Evolutionary conservation across 805 yeast genomes (phyloP).

Genomic region (Pichia scutulata): DNA sequence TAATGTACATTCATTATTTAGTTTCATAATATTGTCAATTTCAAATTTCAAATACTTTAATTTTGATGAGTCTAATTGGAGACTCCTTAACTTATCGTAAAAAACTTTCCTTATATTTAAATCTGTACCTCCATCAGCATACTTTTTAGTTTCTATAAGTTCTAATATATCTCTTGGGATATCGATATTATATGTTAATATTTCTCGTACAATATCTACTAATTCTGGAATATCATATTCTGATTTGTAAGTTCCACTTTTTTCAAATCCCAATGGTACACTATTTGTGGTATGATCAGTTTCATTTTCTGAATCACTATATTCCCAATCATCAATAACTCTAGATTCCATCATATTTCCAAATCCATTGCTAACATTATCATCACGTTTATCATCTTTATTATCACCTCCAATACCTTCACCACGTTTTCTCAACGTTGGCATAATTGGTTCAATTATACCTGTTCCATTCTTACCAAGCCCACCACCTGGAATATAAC

Average conservation of each 20-base stretch:
- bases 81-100: slow-evolving; percentile 9
- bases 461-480: slow-evolving; percentile 72
- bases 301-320: slow-evolving; percentile 22
- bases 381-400: slow-evolving; percentile 31
- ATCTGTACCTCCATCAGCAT: slow-evolving; percentile 2
- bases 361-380: not conserved
- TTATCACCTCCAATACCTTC: slow-evolving; percentile 66
- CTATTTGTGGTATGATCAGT: not conserved
- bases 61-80: slow-evolving; percentile 9
- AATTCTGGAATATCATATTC: slow-evolving; percentile 24
- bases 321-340: slow-evolving; percentile 10
- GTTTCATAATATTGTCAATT: slow-evolving; percentile 7
- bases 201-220: slow-evolving; percentile 29
- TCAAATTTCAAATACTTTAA: slow-evolving; percentile 13
- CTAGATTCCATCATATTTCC: slow-evolving; percentile 11
- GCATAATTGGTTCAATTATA: slow-evolving; percentile 72
- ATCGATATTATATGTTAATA: slow-evolving; percentile 29
- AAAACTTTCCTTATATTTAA: slow-evolving; percentile 17
- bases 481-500: slow-evolving; percentile 77
- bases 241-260: slow-evolving; percentile 7
- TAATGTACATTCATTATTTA: not conserved
- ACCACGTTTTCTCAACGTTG: slow-evolving; percentile 55
- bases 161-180: slow-evolving; percentile 26
- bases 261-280: slow-evolving; percentile 8
- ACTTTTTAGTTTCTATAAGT: slow-evolving; percentile 29